These are phyloP conservation scores for Cardiospermum halicacabum DNA, from an alignment of 345 rosid species.

Conservation along the genomic window DNA sequence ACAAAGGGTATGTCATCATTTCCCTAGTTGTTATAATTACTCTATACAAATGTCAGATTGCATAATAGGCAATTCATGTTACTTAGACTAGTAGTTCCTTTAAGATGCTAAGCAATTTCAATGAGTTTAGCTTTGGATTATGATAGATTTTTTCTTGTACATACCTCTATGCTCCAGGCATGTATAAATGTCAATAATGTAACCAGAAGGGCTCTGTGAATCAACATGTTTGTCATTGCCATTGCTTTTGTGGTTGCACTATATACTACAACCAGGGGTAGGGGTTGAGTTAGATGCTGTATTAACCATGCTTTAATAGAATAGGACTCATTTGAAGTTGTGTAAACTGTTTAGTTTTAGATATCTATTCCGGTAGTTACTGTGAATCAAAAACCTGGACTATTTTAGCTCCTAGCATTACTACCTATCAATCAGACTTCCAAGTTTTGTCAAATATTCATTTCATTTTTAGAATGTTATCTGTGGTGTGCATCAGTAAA, in stretches of 20 bases:
- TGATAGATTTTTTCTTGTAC: neutral
- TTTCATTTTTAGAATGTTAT: conserved; percentile 2
- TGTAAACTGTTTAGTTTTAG: neutral
- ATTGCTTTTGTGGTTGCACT: neutral
- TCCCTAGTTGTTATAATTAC: conserved; percentile 9
- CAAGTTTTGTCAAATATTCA: neutral
- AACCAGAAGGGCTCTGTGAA: neutral
- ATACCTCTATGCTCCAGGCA: neutral
- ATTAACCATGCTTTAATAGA: neutral
- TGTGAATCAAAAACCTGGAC: neutral
- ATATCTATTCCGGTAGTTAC: neutral
- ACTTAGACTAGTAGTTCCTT: neutral
- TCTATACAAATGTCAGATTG: neutral
- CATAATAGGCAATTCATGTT: neutral
- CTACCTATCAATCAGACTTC: neutral
- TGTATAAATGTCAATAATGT: neutral
- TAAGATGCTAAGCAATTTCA: neutral
- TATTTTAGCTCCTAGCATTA: neutral
- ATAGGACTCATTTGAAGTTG: neutral
- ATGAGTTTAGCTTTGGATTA: neutral
- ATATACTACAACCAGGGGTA: neutral
- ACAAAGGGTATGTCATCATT: conserved; percentile 60
- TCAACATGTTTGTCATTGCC: neutral
- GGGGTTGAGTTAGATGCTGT: neutral
- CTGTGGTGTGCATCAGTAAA: neutral